phyloP scores from a whole-genome alignment of 306 rosid genomes.

The Astragalus membranaceus region DNA sequence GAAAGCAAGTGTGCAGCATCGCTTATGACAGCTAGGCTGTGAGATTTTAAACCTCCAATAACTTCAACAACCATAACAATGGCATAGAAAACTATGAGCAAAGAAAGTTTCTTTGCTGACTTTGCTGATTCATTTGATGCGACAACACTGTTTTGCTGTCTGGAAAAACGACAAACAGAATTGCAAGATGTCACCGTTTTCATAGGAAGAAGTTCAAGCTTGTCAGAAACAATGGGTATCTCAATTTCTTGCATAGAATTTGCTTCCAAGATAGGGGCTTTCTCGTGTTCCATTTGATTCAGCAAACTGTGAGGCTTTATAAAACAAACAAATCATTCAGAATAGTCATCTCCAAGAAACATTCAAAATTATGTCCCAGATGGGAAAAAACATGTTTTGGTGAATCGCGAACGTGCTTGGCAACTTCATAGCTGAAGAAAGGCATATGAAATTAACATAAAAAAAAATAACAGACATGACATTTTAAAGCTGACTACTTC shows the following conservation, averaged over 20 bases:
- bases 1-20: constrained; percentile 94
- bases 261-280: constrained; percentile 31
- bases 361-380: background rate
- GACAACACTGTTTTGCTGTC: constrained; percentile 28
- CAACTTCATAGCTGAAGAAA: constrained; percentile 12
- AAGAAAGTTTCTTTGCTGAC: constrained; percentile 57
- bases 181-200: constrained; percentile 22
- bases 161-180: constrained; percentile 55
- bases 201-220: constrained; percentile 19
- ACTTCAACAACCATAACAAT: constrained; percentile 65
- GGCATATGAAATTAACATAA: background rate
- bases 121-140: constrained; percentile 52
- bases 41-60: constrained; percentile 78
- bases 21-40: constrained; percentile 73
- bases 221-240: constrained; percentile 28
- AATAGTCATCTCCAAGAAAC: background rate
- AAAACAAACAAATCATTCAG: constrained; percentile 12
- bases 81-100: constrained; percentile 51
- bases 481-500: constrained; percentile 22
- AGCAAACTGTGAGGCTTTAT: background rate
- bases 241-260: constrained; percentile 38
- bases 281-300: constrained; percentile 48
- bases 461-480: background rate
- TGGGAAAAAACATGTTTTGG: background rate
- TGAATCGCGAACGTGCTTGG: background rate